Base-by-base conservation (phyloP, 768 basidiomycete genomes). In the Serendipita indica region DNA sequence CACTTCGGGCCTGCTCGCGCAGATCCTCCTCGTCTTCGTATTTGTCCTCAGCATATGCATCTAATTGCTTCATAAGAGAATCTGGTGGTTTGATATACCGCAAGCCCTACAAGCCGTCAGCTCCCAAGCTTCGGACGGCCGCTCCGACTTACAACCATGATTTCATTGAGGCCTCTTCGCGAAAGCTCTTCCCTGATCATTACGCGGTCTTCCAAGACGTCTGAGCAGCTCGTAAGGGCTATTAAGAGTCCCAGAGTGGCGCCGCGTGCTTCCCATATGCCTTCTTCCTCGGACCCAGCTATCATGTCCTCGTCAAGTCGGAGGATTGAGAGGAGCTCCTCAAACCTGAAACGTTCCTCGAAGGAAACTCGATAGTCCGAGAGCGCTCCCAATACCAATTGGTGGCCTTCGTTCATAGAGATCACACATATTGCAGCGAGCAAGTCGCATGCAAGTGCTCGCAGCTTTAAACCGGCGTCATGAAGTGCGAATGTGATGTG, bases 11-110 rank as follows among this genome's bases (percentile, higher is more conserved):
- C 33, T 80, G 77, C 62, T 91, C 83, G 35, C 81, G 80, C 69
- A 88, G 76, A 54, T 92, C 87, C 65, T 86, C 83, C 67, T 89
- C 86, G 66, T 96, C 91, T 64, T 93, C 90, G 43, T 83, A 86
- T 64, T 89, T 87, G 68, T 93, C 90, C 62, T 94, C 90, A 0
- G 79, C 77, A 64, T 91, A 94, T 27, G 89, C 75, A 62, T 84
- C 79, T 3, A 92, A 70, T 64, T 93, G 91, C 0, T 76, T 84
- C n/a, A 86, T 66, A n/a, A 94, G 70, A 2, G 64, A 67, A n/a
- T 85, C 89, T 4, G 89, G 86, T 1, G 89, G 87, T 64, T 79
- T 77, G 35, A 81, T 72, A 63, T 89, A 89, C 61, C 82, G 77
- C 4, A 93, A 72, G 3, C 81, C 79, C 90, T 92, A 13, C 13